Base-by-base conservation (phyloP, 495 filamentous ascomycete genomes). In the Astrocystis sublimbata region DNA sequence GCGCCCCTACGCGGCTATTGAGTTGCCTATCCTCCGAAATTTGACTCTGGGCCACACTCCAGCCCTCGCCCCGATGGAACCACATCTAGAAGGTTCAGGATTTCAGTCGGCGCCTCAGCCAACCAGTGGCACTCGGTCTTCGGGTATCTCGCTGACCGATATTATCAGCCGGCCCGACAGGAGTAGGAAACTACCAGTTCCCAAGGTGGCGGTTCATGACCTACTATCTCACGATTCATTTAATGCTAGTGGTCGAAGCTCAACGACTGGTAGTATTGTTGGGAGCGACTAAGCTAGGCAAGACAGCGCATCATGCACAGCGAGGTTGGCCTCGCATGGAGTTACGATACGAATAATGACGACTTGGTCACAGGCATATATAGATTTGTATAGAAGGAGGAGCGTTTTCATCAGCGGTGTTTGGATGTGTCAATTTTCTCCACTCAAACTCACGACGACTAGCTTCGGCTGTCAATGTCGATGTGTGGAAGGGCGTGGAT, bases 101-200 rank as follows among this genome's bases (percentile, higher is more conserved):
- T 71, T 73, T 65, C 66, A 68, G 55, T 42, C 70, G 57, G 57
- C 80, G 76, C 63, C 77, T 76, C 66, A 55, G 66, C 53, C 66
- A 45, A 43, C 68, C 38, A 69, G 58, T 51, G 61, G 67, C 30
- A 60, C 76, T 19, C 79, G 85, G 31, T 75, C 80, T 31, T 82
- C 82, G 40, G 92, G 92, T 10, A 83, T 93, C 19, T 88, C 90
- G 36, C 87, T 98, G 61, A 92, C 85, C 62, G 93, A 98, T 67
- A 97, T 98, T 72, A 94, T 98, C 78, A 90, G 86, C 63, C 88
- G 88, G 58, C 81, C 91, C 1, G 92, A 97, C 62, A 91, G 92
- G 21, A 85, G 88, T n/a, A 79, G 94, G 64, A 98, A 97, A 76
- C 80, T 98, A n/a, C 94, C 94, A 0, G 88, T 96, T n/a, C 92